Evolutionary conservation across 1,284 basidiomycete species (phyloP), one percentile per base, ranked within the genome.

Genomic region (Apiotrichum sp.): DNA sequence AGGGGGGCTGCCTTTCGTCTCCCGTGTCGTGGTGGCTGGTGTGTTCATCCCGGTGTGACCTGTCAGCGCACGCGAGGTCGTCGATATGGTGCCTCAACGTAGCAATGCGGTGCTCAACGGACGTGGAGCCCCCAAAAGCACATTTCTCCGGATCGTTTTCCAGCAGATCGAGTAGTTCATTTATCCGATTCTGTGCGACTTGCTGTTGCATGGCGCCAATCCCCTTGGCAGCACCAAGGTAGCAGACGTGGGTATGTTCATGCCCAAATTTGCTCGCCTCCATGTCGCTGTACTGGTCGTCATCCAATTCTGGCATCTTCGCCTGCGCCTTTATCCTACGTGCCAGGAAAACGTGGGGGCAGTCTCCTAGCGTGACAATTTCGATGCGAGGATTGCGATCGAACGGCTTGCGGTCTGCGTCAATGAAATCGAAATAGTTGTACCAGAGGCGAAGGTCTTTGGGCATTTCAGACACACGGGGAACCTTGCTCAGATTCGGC

Each of bases 271-370:
- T 96, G 53, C 78, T 80, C 43, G 62, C 72, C 80, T 86, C 59
- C 71, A 65, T 58, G 51, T 56, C 68, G 35, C 43, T 52, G 6
- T 39, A 44, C 4, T 40, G 35, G 31, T 52, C 58, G 22, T 60
- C 64, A 16, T 68, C 62, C 4, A 62, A 58, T 31, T 61, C 81
- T 74, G 35, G 75, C 68, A 78, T 71, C 10, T 66, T 63, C 32
- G 61, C 56, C 13, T 62, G 48, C 3, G 70, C 66, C 38, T 68
- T 69, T 35, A 72, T 66, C 47, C 83, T 83, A 70, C 86, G 86
- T 75, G 87, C 88, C 75, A 89, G 93, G 39, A 86, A 86, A 69
- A 97, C 86, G 36, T 86, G 84, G 31, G 93, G 91, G 63, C 89
- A 92, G 29, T 82, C 82, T 36, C 84, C 84, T 5, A 87, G 78